Percentiles rank a stretch among this genome's conserved stretches.
Evolutionary conservation across 371 early-diverging fungal genomes (phyloP).

Genomic region (Mucor sp.): DNA sequence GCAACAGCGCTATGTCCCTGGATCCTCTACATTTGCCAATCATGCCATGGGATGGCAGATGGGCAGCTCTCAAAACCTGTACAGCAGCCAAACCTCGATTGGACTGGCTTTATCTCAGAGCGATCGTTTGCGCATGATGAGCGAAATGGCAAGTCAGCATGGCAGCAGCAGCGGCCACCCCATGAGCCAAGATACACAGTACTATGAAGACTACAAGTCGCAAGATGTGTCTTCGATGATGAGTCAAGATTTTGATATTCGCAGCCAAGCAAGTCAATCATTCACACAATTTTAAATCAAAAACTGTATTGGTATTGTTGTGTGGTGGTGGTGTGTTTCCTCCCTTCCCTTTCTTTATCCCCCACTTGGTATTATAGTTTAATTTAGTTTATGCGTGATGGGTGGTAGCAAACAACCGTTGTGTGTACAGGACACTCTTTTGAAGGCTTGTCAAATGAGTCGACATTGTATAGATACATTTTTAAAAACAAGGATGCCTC

Average conservation of each 20-base stretch:
- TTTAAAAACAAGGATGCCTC: too few species aligned
- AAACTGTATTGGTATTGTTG: conserved; percentile 1
- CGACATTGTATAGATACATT: too few species aligned
- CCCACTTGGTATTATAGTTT: too few species aligned
- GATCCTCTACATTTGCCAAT: conserved; percentile 43
- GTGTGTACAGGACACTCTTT: too few species aligned
- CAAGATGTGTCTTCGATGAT: conserved; percentile 57
- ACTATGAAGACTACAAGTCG: conserved; percentile 62
- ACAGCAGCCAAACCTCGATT: conserved; percentile 57
- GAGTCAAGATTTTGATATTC: conserved; percentile 54
- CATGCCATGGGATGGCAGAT: conserved; percentile 42
- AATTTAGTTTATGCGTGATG: too few species aligned
- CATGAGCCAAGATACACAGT: conserved; percentile 59
- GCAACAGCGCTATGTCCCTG: conserved; percentile 40
- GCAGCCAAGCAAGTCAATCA: conserved; percentile 52
- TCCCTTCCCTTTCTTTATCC: neutral
- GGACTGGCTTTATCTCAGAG: conserved; percentile 65
- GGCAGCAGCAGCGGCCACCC: conserved; percentile 17
- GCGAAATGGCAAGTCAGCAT: conserved; percentile 45
- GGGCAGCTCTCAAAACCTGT: conserved; percentile 42
- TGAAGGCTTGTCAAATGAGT: too few species aligned
- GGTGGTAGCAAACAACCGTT: too few species aligned
- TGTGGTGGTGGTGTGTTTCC: neutral
- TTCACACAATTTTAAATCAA: conserved; percentile 45
- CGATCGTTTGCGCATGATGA: conserved; percentile 66